Conservation (phyloP, 192 early-diverging fungal species). For the Coemansia sp. region DNA sequence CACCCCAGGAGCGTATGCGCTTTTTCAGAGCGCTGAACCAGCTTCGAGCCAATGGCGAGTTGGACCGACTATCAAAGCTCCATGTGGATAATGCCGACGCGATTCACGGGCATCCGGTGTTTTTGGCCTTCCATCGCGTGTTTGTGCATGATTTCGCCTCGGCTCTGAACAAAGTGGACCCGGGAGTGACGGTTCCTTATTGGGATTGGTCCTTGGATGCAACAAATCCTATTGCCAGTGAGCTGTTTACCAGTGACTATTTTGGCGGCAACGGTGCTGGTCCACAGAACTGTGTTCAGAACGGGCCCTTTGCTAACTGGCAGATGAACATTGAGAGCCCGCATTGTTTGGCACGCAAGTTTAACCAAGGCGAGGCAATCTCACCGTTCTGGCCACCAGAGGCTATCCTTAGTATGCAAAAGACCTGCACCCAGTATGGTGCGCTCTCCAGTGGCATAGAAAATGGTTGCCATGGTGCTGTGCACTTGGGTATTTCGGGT, state of each 20-base stretch:
- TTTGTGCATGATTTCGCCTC: conserved; percentile 54
- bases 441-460: conserved; percentile 50
- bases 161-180: conserved; percentile 47
- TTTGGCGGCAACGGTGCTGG: conserved; percentile 52
- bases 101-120: conserved; percentile 48
- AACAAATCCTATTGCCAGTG: conserved; percentile 33
- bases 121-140: conserved; percentile 55
- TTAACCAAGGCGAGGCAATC: conserved; percentile 48
- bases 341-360: conserved; percentile 48
- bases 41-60: conserved; percentile 41
- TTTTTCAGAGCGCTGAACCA: conserved; percentile 37
- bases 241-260: conserved; percentile 32
- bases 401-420: conserved; percentile 45
- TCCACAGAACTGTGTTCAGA: conserved; percentile 29
- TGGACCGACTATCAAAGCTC: conserved; percentile 41
- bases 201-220: conserved; percentile 56
- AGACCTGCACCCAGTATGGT: conserved; percentile 38
- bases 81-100: conserved; percentile 48
- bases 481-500: conserved; percentile 50
- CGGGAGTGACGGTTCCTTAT: conserved; percentile 49
- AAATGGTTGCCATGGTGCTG: conserved; percentile 50
- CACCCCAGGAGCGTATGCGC: conserved; percentile 39
- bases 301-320: conserved; percentile 46
- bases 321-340: conserved; percentile 27
- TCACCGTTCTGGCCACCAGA: conserved; percentile 50